phyloP scores from a whole-genome alignment of 1,284 basidiomycete species.

The Leccinum fuscescens region DNA sequence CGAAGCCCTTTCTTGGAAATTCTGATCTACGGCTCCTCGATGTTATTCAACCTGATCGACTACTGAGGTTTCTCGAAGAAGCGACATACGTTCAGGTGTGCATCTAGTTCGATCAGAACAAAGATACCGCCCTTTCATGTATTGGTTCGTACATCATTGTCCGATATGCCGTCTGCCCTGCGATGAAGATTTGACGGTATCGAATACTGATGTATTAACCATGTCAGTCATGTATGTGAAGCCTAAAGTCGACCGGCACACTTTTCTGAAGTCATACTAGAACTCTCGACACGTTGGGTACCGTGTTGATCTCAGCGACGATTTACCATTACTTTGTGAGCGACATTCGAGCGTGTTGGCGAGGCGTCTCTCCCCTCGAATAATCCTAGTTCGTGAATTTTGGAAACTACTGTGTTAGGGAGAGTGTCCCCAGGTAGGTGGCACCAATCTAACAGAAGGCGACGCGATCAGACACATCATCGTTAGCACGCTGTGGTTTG shows the following conservation, averaged over 20 bases:
- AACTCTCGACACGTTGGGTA: constrained; percentile 2
- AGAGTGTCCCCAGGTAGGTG: neutral
- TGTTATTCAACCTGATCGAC: neutral
- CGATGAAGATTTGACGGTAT: neutral
- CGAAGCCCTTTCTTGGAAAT: neutral
- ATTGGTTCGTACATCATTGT: neutral
- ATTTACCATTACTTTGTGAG: constrained; percentile 11
- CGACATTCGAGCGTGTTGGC: neutral
- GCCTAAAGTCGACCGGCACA: neutral
- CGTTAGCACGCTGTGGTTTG: constrained; percentile 1
- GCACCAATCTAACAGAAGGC: neutral
- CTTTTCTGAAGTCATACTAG: neutral
- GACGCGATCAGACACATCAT: neutral
- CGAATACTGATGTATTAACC: constrained; percentile 1
- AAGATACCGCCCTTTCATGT: neutral
- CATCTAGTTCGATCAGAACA: constrained; percentile 7
- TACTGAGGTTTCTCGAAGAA: constrained; percentile 11
- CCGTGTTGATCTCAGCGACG: neutral
- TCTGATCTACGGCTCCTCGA: neutral
- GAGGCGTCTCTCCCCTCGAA: neutral
- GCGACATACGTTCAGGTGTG: neutral
- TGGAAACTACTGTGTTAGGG: constrained; percentile 1
- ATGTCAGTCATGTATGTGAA: neutral
- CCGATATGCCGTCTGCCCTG: neutral
- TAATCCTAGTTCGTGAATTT: neutral